Evolutionary conservation across 2,329 filamentous ascomycete species (phyloP).

Genomic region (Ophiostoma tasmaniense): DNA sequence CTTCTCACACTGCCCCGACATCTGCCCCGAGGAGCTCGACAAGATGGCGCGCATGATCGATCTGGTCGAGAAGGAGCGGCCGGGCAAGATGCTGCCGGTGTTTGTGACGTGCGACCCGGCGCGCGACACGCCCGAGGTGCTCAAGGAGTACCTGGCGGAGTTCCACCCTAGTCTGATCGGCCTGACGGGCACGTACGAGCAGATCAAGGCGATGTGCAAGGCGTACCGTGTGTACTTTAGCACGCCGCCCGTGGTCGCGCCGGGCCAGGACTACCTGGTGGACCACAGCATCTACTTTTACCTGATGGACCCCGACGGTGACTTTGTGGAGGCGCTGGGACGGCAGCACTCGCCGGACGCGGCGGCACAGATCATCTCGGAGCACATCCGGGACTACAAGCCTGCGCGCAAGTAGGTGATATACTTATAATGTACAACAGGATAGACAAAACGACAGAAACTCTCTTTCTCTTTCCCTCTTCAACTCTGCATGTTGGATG

Average conservation of each 20-base stretch:
- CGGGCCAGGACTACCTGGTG: constrained; percentile 92
- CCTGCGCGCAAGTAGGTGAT: background rate
- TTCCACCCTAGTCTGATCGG: constrained; percentile 84
- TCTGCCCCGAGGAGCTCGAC: constrained; percentile 97
- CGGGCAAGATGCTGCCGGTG: constrained; percentile 58
- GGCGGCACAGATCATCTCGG: constrained; percentile 72
- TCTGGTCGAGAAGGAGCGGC: constrained; percentile 45
- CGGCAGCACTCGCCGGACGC: constrained; percentile 86
- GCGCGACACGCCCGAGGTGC: constrained; percentile 74
- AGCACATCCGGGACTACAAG: constrained; percentile 65
- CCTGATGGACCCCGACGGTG: constrained; percentile 95
- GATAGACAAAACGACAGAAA: background rate
- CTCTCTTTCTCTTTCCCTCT: background rate
- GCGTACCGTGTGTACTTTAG: constrained; percentile 95
- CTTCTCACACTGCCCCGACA: constrained; percentile 96
- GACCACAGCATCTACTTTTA: constrained; percentile 99
- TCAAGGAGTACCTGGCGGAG: constrained; percentile 79
- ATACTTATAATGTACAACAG: background rate
- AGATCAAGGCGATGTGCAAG: constrained; percentile 92
- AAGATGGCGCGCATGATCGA: constrained; percentile 98
- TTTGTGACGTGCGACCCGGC: constrained; percentile 96
- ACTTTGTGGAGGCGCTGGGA: constrained; percentile 95
- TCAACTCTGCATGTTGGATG: background rate
- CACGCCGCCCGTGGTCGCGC: constrained; percentile 78
- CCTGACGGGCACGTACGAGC: constrained; percentile 84